These are phyloP conservation scores for Solanum hybrid DNA, from an alignment of 305 asterid species.

Conservation along the genomic window DNA sequence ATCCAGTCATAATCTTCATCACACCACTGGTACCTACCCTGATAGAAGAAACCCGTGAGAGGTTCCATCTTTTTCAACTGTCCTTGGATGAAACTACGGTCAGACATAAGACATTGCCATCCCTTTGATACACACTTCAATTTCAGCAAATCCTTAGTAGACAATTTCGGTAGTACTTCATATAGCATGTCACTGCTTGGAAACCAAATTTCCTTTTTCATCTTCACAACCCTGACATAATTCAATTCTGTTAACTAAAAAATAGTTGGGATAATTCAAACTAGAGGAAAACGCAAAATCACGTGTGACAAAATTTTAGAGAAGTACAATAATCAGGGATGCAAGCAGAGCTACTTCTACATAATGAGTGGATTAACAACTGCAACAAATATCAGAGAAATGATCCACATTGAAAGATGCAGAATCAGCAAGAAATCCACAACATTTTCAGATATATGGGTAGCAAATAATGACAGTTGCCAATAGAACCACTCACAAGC, in stretches of 20 bases:
- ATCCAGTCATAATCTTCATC: constrained; percentile 22
- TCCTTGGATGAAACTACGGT: constrained; percentile 27
- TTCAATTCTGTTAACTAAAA: neutral
- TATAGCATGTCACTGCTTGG: constrained; percentile 23
- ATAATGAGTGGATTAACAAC: neutral
- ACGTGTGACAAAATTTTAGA: neutral
- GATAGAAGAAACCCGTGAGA: constrained; percentile 53
- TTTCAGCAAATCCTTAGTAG: constrained; percentile 30
- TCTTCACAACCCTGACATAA: constrained; percentile 10
- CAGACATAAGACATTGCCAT: constrained; percentile 40
- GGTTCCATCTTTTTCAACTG: constrained; percentile 36
- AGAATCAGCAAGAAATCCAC: neutral
- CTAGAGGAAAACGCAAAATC: neutral
- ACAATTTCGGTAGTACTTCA: constrained; percentile 30
- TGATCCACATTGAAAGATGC: neutral
- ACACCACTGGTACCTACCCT: constrained; percentile 31
- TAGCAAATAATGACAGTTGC: neutral
- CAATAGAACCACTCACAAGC: neutral
- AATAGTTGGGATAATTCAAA: neutral
- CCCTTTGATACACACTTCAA: constrained; percentile 46
- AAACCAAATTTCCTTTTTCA: constrained; percentile 27
- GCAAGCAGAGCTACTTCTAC: neutral
- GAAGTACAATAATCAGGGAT: neutral
- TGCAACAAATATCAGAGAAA: neutral
- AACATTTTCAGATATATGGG: neutral